Evolutionary conservation across 331 rosid species (phyloP).

Genomic region (Rosa hybrid): DNA sequence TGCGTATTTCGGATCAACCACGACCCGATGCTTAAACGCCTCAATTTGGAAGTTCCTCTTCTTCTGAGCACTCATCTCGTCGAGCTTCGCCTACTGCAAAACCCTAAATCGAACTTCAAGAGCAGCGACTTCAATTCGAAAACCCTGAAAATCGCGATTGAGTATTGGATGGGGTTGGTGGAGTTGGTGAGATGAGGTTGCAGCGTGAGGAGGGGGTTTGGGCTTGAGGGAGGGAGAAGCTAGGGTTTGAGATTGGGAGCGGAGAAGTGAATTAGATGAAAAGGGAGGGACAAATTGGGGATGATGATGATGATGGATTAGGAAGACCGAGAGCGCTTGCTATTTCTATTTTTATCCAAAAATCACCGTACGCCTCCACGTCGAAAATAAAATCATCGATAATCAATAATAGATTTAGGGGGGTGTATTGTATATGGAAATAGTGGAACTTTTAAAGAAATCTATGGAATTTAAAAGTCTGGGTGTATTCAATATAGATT

Average conservation of each 20-base stretch:
- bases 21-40: constrained; percentile 77
- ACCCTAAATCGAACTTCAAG: background rate
- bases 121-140: background rate
- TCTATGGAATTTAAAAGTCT: too few species aligned
- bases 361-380: background rate
- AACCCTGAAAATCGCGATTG: background rate
- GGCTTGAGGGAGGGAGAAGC: background rate
- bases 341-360: background rate
- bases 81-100: too few species aligned
- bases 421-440: too few species aligned
- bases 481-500: too few species aligned
- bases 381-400: background rate
- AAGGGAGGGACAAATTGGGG: background rate
- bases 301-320: background rate
- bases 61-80: constrained; percentile 74
- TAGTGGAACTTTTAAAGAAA: too few species aligned
- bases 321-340: background rate
- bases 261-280: background rate
- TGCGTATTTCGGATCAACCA: constrained; percentile 85
- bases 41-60: constrained; percentile 78
- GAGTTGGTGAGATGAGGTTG: background rate
- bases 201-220: too few species aligned
- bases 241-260: constrained; percentile 7
- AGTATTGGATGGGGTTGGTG: background rate
- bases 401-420: too few species aligned